Base-by-base conservation (phyloP, 164 flowering plant genomes). In the Buxus sempervirens region DNA sequence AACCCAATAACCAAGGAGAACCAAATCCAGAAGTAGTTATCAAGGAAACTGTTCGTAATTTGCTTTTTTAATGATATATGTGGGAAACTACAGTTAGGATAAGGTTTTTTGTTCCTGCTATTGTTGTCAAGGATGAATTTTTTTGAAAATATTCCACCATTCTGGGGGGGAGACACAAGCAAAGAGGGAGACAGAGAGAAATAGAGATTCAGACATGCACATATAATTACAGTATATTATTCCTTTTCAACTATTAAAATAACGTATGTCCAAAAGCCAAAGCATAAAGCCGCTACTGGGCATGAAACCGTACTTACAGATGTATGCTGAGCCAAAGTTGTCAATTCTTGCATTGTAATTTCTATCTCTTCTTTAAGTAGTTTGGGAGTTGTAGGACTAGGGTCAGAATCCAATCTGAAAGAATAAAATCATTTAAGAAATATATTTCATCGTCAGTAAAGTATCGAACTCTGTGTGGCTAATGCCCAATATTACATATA, bases 261-360 rank as follows among this genome's bases (percentile, higher is more conserved):
- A 48, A 65, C 22, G 22, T 18, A 58, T 32, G 12, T 45, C 26
- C 38, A 16, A 27, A 26, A 25, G 26, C 14, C 9, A 27, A 58
- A 32, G 26, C 42, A 54, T 45, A 15, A 45, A 45, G 14, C 51
- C 51, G 5, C 14, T 45, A 45, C 5, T 45, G 51, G 13, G 12
- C 1, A 45, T 45, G 61, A 20, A 26, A 13, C n/a, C 4, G 12
- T 24, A 73, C 92, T 79, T 73, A 88, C 92, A 61, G 86, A 82
- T 45, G 92, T 88, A 65, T 82, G 57, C 69, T 82, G 86, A 56
- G 82, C 87, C 65, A 88, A 78, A 63, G 75, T 72, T 23, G 67
- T 77, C 62, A 88, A 63, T 53, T 83, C 86, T 65, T 88, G 83
- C 80, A 88, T 74, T 42, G 71, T 78, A 48, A 26, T 41, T 72